Conservation (phyloP, 2,329 filamentous ascomycete species). For the Rugonectria rugulosa region DNA sequence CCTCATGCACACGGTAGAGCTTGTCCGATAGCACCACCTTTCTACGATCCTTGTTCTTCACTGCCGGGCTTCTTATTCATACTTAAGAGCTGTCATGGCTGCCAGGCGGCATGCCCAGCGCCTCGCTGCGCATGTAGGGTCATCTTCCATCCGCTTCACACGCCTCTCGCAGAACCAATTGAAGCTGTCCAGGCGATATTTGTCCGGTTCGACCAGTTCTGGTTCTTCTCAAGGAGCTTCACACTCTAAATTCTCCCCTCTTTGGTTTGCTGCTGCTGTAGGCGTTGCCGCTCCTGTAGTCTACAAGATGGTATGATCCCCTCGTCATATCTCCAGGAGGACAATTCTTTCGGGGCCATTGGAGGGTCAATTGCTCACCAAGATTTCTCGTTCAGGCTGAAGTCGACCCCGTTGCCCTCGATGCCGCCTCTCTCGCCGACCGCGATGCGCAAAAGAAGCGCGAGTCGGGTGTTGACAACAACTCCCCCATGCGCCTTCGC, state of each 20-base stretch:
- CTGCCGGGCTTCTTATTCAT: conserved; percentile 13
- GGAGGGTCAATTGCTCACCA: conserved; percentile 25
- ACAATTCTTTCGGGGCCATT: background rate
- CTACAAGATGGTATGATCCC: conserved; percentile 64
- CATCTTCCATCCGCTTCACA: conserved; percentile 34
- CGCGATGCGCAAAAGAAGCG: conserved; percentile 83
- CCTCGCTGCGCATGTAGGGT: conserved; percentile 40
- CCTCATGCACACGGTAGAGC: conserved; percentile 27
- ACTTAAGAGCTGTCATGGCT: conserved; percentile 41
- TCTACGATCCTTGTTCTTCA: conserved; percentile 16
- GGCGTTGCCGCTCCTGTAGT: conserved; percentile 60
- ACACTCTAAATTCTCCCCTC: conserved; percentile 26
- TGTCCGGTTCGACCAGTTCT: conserved; percentile 35
- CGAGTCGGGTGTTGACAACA: conserved; percentile 69
- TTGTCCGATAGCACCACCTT: conserved; percentile 33
- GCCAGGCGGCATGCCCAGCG: conserved; percentile 41
- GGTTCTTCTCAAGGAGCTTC: conserved; percentile 30
- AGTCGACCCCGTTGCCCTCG: conserved; percentile 56
- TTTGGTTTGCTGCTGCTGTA: conserved; percentile 52
- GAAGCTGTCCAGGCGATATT: conserved; percentile 34
- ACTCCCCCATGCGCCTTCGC: conserved; percentile 93
- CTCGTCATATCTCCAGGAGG: background rate
- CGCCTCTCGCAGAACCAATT: conserved; percentile 38
- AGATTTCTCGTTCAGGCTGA: conserved; percentile 45
- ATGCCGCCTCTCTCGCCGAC: conserved; percentile 79